phyloP scores from a whole-genome alignment of 2,329 filamentous ascomycete species.

The Trichophaea hybrida region DNA sequence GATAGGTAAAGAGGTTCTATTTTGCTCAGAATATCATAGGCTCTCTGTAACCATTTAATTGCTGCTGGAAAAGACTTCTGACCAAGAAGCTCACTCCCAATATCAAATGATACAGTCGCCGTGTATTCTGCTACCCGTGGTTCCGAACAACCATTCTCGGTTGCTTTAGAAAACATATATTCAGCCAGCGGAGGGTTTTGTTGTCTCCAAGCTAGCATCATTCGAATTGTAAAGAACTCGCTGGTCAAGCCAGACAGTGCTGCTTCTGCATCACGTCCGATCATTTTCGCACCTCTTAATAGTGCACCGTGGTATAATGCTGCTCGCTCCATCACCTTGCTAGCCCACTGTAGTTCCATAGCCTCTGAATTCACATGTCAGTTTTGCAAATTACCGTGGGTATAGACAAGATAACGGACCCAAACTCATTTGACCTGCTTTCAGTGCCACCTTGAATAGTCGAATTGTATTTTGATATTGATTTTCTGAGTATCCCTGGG shows the following conservation, averaged over 20 bases:
- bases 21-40: conserved; percentile 43
- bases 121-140: conserved; percentile 44
- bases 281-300: conserved; percentile 5
- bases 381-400: conserved; percentile 3
- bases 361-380: conserved; percentile 32
- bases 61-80: conserved; percentile 43
- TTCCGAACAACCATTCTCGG: conserved; percentile 35
- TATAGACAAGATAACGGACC: conserved; percentile 33
- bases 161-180: conserved; percentile 53
- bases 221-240: conserved; percentile 10
- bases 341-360: conserved; percentile 43
- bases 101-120: conserved; percentile 54
- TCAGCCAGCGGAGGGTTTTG: conserved; percentile 61
- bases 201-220: conserved; percentile 51
- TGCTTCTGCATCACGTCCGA: conserved; percentile 4
- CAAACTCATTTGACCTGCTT: conserved; percentile 49
- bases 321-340: conserved; percentile 48
- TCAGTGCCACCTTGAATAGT: conserved; percentile 53
- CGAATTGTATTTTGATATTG: conserved; percentile 37
- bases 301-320: conserved; percentile 40
- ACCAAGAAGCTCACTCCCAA: conserved; percentile 47
- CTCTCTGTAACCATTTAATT: conserved; percentile 58
- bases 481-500: conserved; percentile 32
- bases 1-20: conserved; percentile 44
- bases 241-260: conserved; percentile 7